Evolutionary conservation across 495 filamentous ascomycete species (phyloP), one percentile per base, ranked within the genome.

Genomic region (Neurospora tetraspora): DNA sequence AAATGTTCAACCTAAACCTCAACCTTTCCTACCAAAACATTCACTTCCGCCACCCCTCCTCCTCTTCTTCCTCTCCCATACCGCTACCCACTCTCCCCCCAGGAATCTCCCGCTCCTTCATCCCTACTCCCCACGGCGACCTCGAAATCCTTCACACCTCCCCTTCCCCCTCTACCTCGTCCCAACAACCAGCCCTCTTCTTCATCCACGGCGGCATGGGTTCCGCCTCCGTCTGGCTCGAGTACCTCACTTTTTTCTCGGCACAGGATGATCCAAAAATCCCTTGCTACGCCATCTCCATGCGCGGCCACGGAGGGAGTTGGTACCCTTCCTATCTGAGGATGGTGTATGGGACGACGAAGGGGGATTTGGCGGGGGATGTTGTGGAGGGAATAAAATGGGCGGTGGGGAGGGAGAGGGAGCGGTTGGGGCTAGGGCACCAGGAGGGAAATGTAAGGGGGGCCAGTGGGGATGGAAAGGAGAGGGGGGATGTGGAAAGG

Each of bases 181-280:
- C 5, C 68, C 73, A 38, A 34, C 68, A 10, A 39, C 68, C 34
- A 69, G 34, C 81, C 18, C 40, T 83, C 37, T 79, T 85, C 81
- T 83, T 85, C 71, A 75, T 77, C 47, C 84, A 84, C 73, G 82
- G 82, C 74, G 85, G 85, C 16, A 86, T 86, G 76, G 85, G 83
- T n/a, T 76, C 78, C 39, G 86, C 85, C 34, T 76, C 77, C 68
- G 83, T 86, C 14, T 88, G 83, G 81, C 72, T 82, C 10, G 78
- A 81, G 37, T 88, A 84, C 71, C 77, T 88, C 69, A 73, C 74
- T 1, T 85, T 76, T 72, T 82, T 87, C 65, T 76, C 83, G 0
- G 69, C 71, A 31, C 76, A 74, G 18, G 42, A 16, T 14, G 42
- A 16, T 14, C 42, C 6, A 31, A 80, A 81, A 36, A 79, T 82